A percentile compares a stretch with the other conserved stretches of the same genome.
These are phyloP conservation scores for Pyropia haitanensis DNA, from an alignment of 23 red algal species.

Conservation along the genomic window DNA sequence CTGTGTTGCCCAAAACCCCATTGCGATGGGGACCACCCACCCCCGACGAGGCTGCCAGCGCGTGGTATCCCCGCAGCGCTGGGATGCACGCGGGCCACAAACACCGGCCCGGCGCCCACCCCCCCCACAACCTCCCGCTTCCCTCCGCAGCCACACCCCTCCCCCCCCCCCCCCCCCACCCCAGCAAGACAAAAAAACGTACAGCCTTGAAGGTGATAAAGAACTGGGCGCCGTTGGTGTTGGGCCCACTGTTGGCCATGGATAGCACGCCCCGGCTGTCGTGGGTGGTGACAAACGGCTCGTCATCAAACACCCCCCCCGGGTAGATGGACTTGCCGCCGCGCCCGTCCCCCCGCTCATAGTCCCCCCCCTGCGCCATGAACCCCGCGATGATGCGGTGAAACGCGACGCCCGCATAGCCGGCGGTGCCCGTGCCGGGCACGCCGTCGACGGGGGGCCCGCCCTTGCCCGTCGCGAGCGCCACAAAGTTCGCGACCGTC, in stretches of 20 bases:
- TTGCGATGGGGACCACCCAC: too few species aligned
- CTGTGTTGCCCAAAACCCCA: too few species aligned
- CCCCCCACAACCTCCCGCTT: too few species aligned
- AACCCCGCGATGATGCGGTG: constrained; percentile 83
- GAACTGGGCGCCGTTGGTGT: constrained; percentile 85
- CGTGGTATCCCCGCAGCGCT: too few species aligned
- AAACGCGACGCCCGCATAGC: constrained; percentile 57
- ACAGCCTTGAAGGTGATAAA: constrained; percentile 40
- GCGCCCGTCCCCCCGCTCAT: constrained; percentile 57
- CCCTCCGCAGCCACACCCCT: too few species aligned
- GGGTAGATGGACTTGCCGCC: constrained; percentile 88
- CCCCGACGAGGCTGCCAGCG: too few species aligned
- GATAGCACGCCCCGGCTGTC: constrained; percentile 67
- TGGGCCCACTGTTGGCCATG: constrained; percentile 86
- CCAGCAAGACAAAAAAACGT: too few species aligned
- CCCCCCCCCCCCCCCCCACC: too few species aligned
- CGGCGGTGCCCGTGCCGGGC: constrained; percentile 6
- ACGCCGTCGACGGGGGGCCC: constrained; percentile 18
- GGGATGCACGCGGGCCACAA: too few species aligned
- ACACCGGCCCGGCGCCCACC: too few species aligned
- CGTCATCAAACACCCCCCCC: constrained; percentile 43
- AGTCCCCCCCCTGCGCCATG: constrained; percentile 89
- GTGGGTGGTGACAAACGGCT: constrained; percentile 64
- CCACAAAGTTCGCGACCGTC: constrained; percentile 74
- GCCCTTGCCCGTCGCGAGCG: constrained; percentile 47